phyloP scores from a whole-genome alignment of 2,329 filamentous ascomycete species.

The Chalaropsis ovoidea region DNA sequence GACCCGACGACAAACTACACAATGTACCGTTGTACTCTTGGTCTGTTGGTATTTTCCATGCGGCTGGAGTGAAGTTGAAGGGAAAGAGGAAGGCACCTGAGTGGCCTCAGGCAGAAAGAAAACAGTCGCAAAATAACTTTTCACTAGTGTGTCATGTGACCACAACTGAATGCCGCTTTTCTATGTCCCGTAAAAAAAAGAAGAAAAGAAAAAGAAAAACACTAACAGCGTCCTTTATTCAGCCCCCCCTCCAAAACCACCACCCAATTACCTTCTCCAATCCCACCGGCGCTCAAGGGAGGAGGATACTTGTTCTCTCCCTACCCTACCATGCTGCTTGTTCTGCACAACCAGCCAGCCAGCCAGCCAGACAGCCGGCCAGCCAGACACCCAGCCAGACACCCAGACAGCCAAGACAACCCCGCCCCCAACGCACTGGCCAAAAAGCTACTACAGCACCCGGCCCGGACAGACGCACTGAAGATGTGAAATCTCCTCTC shows the following conservation, averaged over 20 bases:
- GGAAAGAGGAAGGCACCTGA: background rate
- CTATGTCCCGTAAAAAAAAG: background rate
- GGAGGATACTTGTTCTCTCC: too few relatives aligned
- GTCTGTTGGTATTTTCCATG: too few relatives aligned
- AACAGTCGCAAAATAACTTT: background rate
- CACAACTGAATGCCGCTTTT: background rate
- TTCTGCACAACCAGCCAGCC: too few relatives aligned
- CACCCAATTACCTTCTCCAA: background rate
- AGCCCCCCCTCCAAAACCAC: background rate
- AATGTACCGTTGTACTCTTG: background rate
- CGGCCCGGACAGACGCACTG: background rate
- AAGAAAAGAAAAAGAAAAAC: background rate
- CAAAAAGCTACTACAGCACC: background rate
- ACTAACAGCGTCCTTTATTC: background rate
- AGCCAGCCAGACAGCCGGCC: too few relatives aligned
- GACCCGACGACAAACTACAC: background rate
- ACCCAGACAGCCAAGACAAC: too few relatives aligned
- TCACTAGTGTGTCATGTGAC: background rate
- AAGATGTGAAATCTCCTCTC: background rate
- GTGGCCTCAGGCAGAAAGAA: background rate
- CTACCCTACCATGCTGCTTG: too few relatives aligned
- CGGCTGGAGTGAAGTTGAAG: too few relatives aligned
- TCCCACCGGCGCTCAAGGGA: background rate
- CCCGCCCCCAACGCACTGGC: background rate
- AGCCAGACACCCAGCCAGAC: too few relatives aligned